phyloP scores from a whole-genome alignment of 768 basidiomycete genomes.

The Rhodotorula kratochvilovae region DNA sequence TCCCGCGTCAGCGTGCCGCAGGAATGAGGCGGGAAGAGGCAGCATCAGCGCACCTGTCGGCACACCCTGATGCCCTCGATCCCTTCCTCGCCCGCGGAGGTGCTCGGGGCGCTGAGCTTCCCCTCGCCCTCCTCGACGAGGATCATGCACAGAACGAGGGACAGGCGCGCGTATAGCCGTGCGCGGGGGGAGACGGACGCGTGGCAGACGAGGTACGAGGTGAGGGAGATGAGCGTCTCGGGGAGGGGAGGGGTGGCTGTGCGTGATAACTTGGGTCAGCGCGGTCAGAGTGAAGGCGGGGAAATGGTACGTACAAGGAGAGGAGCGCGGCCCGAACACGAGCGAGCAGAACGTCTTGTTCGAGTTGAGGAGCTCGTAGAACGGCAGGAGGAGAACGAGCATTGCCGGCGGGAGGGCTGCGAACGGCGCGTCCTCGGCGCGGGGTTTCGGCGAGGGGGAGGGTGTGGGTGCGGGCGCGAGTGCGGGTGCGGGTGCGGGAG shows the following conservation, averaged over 20 bases:
- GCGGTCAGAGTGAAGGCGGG: too few relatives aligned
- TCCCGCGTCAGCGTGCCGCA: too few relatives aligned
- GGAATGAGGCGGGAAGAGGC: too few relatives aligned
- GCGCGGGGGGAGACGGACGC: conserved; percentile 20
- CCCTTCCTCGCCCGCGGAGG: not conserved
- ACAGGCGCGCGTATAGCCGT: conserved; percentile 20
- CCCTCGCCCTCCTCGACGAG: conserved; percentile 37
- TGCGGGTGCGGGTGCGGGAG: not conserved
- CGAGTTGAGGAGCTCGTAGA: conserved; percentile 39
- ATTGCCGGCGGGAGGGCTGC: conserved; percentile 25
- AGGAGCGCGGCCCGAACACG: conserved; percentile 2
- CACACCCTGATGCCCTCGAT: conserved; percentile 14
- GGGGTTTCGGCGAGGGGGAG: not conserved
- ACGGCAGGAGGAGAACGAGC: conserved; percentile 31
- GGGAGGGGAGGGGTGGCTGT: conserved; percentile 1
- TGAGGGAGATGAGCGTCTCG: conserved; percentile 32
- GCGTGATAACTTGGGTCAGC: not conserved
- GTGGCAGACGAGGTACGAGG: conserved; percentile 38
- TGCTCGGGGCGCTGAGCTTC: not conserved
- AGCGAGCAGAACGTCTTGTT: conserved; percentile 40
- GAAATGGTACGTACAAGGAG: not conserved
- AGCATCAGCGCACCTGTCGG: conserved; percentile 14
- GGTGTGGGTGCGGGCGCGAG: not conserved
- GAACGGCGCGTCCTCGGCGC: conserved; percentile 15
- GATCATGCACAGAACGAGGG: conserved; percentile 24